Percentiles rank a stretch among this genome's conserved stretches.
These are phyloP conservation scores for Daldinia eschscholtzii DNA, from an alignment of 2,329 filamentous ascomycete genomes.

Conservation along the genomic window DNA sequence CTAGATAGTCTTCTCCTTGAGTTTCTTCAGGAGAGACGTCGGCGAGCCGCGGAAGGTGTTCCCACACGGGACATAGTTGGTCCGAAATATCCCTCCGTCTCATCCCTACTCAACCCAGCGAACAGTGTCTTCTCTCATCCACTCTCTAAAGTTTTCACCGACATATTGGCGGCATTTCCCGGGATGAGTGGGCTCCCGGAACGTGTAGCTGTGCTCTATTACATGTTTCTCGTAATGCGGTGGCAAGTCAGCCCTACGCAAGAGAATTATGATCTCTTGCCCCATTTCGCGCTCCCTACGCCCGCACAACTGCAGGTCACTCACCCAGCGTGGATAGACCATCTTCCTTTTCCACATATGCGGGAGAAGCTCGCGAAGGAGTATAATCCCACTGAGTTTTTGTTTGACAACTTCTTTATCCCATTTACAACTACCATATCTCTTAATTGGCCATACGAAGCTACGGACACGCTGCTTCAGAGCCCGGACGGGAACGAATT, in stretches of 20 bases:
- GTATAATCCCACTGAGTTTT: constrained; percentile 61
- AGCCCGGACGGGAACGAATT: constrained; percentile 72
- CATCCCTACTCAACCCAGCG: constrained; percentile 80
- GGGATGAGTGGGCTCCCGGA: constrained; percentile 83
- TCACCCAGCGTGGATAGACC: constrained; percentile 86
- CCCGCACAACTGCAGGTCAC: constrained; percentile 73
- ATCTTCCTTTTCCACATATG: constrained; percentile 83
- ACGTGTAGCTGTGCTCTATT: constrained; percentile 82
- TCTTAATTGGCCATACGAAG: constrained; percentile 87
- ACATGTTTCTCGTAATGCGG: constrained; percentile 88
- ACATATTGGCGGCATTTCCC: constrained; percentile 86
- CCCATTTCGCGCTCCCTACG: constrained; percentile 77
- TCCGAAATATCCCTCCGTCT: constrained; percentile 83
- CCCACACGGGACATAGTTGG: constrained; percentile 76
- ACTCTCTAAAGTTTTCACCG: constrained; percentile 85
- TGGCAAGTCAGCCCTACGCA: constrained; percentile 86
- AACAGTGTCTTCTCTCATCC: constrained; percentile 75
- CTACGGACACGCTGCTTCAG: constrained; percentile 75
- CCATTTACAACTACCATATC: constrained; percentile 81
- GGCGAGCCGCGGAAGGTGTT: constrained; percentile 74
- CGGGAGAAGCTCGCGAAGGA: constrained; percentile 64
- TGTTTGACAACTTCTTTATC: constrained; percentile 86
- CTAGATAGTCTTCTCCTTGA: constrained; percentile 84
- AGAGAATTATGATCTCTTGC: constrained; percentile 83
- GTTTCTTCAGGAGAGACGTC: constrained; percentile 77